A percentile compares a stretch with the other conserved stretches of the same genome.
phyloP scores from a whole-genome alignment of 2,329 filamentous ascomycete species.

The Apiospora pterosperma region DNA sequence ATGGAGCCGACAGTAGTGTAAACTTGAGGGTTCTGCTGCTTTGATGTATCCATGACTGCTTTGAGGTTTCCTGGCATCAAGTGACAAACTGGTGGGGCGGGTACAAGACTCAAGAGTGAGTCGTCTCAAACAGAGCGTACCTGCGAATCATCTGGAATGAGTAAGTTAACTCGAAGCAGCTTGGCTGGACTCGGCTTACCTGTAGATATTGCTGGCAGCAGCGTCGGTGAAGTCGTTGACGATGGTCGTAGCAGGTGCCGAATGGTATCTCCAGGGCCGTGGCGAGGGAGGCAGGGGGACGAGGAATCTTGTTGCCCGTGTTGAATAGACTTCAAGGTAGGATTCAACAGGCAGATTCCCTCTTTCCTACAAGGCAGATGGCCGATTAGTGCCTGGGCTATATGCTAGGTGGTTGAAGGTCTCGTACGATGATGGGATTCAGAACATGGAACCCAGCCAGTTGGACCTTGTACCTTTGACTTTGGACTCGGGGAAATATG shows the following conservation, averaged over 20 bases:
- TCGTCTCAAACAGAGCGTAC: not conserved
- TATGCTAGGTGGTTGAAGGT: too few species aligned
- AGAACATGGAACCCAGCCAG: not conserved
- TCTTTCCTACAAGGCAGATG: not conserved
- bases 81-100: not conserved
- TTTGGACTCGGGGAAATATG: not conserved
- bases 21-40: slow-evolving; percentile 15
- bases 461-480: too few species aligned
- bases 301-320: not conserved
- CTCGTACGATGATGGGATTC: not conserved
- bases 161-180: not conserved
- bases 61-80: not conserved
- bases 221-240: not conserved
- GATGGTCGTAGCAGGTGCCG: not conserved
- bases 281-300: too few species aligned
- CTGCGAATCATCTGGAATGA: not conserved
- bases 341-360: too few species aligned
- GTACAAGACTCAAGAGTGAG: not conserved
- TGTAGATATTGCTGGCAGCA: not conserved
- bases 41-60: not conserved
- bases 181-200: not conserved
- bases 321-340: too few species aligned
- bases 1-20: slow-evolving; percentile 57
- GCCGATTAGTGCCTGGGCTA: not conserved
- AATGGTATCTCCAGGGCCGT: not conserved